Conservation (phyloP, 805 yeast species). For the Schwanniomyces vanrijiae region DNA sequence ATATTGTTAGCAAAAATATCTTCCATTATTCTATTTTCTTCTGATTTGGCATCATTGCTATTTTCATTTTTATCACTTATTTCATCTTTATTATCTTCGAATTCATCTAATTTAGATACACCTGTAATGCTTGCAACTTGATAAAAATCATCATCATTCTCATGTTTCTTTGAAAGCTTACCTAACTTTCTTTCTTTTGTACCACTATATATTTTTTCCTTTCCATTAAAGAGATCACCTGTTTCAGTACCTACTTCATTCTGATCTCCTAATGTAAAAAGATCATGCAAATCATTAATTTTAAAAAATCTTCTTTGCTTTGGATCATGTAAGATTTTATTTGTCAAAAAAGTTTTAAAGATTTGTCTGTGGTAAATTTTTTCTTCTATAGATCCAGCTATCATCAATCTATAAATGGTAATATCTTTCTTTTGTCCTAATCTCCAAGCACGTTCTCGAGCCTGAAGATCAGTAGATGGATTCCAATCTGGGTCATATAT, state of each 20-base stretch:
- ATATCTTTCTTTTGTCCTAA: constrained; percentile 93
- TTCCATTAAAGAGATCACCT: constrained; percentile 58
- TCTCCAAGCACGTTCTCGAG: constrained; percentile 96
- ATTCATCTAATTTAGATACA: constrained; percentile 69
- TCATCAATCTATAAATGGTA: constrained; percentile 85
- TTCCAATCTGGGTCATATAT: constrained; percentile 99
- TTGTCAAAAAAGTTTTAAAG: constrained; percentile 90
- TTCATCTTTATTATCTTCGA: constrained; percentile 43
- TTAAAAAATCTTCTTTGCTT: constrained; percentile 92
- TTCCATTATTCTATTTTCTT: constrained; percentile 69
- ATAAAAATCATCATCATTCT: constrained; percentile 63
- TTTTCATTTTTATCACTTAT: constrained; percentile 37
- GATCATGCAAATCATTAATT: constrained; percentile 85
- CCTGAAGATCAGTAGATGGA: constrained; percentile 96
- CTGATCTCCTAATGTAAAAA: constrained; percentile 82
- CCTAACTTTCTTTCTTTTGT: constrained; percentile 31
- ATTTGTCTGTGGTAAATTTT: constrained; percentile 96
- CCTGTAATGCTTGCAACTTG: constrained; percentile 67
- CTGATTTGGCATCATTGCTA: constrained; percentile 20
- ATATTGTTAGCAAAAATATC: constrained; percentile 71
- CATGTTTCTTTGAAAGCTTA: constrained; percentile 30
- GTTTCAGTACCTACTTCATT: constrained; percentile 66
- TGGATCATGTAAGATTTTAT: constrained; percentile 92
- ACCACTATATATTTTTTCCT: constrained; percentile 39
- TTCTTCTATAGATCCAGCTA: constrained; percentile 94